phyloP scores from a whole-genome alignment of 441 rosid species.

The Hura crepitans region DNA sequence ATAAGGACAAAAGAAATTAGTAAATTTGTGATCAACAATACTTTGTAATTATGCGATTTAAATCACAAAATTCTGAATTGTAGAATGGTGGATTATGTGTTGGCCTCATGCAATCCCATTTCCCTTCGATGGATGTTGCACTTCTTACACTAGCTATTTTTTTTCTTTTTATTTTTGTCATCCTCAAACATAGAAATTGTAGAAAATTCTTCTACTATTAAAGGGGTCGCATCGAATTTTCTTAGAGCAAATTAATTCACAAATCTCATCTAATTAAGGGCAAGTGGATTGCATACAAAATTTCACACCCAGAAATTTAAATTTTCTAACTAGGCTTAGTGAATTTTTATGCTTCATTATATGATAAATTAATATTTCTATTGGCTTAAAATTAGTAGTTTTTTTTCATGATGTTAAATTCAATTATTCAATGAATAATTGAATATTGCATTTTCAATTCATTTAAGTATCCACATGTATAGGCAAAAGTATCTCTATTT shows the following conservation, averaged over 20 bases:
- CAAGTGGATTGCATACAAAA: neutral
- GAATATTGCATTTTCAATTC: no score
- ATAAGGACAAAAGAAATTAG: neutral
- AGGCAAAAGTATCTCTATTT: no score
- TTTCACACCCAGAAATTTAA: neutral
- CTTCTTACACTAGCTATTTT: neutral
- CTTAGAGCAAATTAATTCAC: neutral
- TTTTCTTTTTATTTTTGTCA: neutral
- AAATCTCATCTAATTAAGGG: neutral
- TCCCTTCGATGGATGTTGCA: neutral
- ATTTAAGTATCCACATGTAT: no score
- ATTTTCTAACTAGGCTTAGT: no score
- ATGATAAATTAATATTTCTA: no score
- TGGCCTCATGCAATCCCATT: neutral
- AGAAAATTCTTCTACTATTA: neutral
- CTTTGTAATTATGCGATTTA: neutral
- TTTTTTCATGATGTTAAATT: no score
- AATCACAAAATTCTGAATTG: no score
- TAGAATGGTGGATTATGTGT: neutral
- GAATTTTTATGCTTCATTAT: neutral
- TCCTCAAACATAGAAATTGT: neutral
- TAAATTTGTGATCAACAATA: neutral
- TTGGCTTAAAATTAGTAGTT: no score
- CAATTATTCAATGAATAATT: no score
- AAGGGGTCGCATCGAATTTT: neutral